A percentile compares a stretch with the other conserved stretches of the same genome.
Conservation (phyloP, 1,284 basidiomycete species). For the Tilletia horrida region DNA sequence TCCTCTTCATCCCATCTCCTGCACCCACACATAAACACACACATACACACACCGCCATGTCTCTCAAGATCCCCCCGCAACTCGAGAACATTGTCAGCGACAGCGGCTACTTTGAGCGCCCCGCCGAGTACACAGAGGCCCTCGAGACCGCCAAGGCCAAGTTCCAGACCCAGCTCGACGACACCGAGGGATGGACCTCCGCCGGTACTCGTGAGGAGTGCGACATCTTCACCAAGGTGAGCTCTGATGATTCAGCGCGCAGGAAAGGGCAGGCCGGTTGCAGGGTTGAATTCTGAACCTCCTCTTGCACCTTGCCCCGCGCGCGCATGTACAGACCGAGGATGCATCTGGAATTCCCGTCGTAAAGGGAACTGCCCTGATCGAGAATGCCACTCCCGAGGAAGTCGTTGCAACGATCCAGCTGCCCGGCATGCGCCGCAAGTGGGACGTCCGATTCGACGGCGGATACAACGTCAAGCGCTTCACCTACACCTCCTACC, state of each 20-base stretch:
- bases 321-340: constrained; percentile 36
- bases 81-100: constrained; percentile 20
- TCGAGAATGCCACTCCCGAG: constrained; percentile 45
- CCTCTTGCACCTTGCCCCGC: not conserved
- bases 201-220: constrained; percentile 43
- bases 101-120: constrained; percentile 29
- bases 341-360: constrained; percentile 41
- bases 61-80: constrained; percentile 36
- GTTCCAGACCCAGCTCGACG: constrained; percentile 31
- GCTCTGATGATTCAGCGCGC: not conserved
- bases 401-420: constrained; percentile 43
- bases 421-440: constrained; percentile 46
- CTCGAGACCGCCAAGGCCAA: constrained; percentile 36
- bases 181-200: constrained; percentile 39
- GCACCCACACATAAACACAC: no score
- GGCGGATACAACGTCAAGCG: constrained; percentile 23
- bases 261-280: not conserved
- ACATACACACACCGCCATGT: constrained; percentile 28
- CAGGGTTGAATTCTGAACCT: not conserved
- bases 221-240: constrained; percentile 38
- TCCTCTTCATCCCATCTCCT: no score
- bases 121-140: constrained; percentile 34
- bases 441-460: constrained; percentile 49
- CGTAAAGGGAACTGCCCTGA: constrained; percentile 38
- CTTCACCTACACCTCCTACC: constrained; percentile 23